Conservation (phyloP, 129 eudicot genomes). For the Glebionis coronaria region DNA sequence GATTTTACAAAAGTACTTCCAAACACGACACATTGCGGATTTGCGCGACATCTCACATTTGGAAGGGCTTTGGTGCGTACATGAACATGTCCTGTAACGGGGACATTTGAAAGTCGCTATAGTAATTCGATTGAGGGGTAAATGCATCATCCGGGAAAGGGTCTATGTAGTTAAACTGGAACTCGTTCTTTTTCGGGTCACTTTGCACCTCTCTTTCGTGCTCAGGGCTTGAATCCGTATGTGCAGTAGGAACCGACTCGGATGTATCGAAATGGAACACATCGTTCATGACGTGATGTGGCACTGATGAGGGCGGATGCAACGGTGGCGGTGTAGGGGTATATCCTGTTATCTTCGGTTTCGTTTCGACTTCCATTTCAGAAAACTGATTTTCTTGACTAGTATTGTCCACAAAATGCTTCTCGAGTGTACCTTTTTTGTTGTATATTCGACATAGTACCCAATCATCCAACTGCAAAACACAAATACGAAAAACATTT, state of each 20-base stretch:
- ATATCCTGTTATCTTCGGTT: conserved; percentile 34
- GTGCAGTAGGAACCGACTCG: conserved; percentile 51
- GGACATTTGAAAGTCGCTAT: conserved; percentile 40
- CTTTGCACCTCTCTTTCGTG: conserved; percentile 57
- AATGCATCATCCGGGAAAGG: conserved; percentile 44
- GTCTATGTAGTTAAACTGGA: conserved; percentile 37
- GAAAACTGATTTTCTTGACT: conserved; percentile 25
- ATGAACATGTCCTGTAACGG: conserved; percentile 49
- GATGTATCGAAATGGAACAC: conserved; percentile 47
- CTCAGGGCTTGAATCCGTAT: conserved; percentile 60
- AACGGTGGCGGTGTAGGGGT: conserved; percentile 9
- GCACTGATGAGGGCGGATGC: conserved; percentile 17
- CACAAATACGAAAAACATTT: not conserved
- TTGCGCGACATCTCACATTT: conserved; percentile 20
- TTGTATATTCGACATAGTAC: conserved; percentile 70
- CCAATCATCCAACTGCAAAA: conserved; percentile 67
- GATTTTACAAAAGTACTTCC: not conserved
- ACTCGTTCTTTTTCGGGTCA: conserved; percentile 37
- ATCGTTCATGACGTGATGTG: conserved; percentile 35
- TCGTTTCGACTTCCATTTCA: conserved; percentile 48
- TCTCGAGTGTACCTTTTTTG: conserved; percentile 60
- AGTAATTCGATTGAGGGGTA: conserved; percentile 44
- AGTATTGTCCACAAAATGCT: conserved; percentile 26
- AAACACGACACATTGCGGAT: not conserved
- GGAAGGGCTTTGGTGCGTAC: conserved; percentile 37